phyloP scores from a whole-genome alignment of 768 basidiomycete species.

The Lactarius psammicola region DNA sequence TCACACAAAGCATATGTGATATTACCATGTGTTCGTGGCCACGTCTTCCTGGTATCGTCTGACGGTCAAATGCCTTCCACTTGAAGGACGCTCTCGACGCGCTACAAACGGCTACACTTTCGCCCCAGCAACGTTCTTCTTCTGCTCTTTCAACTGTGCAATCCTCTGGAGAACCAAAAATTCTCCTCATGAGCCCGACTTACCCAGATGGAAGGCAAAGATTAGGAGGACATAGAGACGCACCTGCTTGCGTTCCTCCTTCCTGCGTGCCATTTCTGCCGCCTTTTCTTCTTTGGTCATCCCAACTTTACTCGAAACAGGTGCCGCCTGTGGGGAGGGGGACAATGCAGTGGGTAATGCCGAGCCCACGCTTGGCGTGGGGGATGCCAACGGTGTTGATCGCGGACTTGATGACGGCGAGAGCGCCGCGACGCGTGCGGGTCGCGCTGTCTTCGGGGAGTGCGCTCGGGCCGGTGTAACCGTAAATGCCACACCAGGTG shows the following conservation, averaged over 20 bases:
- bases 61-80: background rate
- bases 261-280: constrained; percentile 85
- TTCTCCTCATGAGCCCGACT: background rate
- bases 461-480: constrained; percentile 4
- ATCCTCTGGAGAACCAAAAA: constrained; percentile 52
- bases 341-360: constrained; percentile 30
- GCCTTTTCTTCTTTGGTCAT: constrained; percentile 91
- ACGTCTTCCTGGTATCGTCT: background rate
- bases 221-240: constrained; percentile 26
- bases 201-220: background rate
- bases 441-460: background rate
- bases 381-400: constrained; percentile 17
- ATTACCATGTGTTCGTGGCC: background rate
- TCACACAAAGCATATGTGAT: background rate
- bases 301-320: constrained; percentile 39
- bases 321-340: background rate
- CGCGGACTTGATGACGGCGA: constrained; percentile 9
- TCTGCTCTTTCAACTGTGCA: constrained; percentile 78
- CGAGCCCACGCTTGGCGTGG: constrained; percentile 27
- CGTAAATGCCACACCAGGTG: background rate
- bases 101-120: constrained; percentile 6
- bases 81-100: background rate
- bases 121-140: constrained; percentile 47
- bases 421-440: constrained; percentile 3
- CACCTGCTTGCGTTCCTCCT: constrained; percentile 90